Percentiles rank a stretch among this genome's conserved stretches.
phyloP scores from a whole-genome alignment of 345 rosid species.

The Syzygium jambos region DNA sequence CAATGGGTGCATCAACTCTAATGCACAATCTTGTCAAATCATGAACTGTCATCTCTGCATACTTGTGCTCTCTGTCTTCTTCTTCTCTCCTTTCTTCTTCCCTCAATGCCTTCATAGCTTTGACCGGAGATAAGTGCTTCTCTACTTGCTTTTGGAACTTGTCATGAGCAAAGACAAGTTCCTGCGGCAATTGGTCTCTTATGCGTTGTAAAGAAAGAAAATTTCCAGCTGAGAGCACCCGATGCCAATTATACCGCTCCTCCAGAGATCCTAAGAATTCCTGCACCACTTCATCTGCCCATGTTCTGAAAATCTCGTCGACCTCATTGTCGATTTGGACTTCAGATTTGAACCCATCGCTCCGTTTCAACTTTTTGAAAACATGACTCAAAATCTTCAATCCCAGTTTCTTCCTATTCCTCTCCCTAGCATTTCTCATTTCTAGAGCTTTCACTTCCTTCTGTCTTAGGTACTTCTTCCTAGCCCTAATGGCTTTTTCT shows the following conservation, averaged over 20 bases:
- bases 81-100: constrained; percentile 52
- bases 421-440: constrained; percentile 74
- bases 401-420: constrained; percentile 70
- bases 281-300: constrained; percentile 74
- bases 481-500: constrained; percentile 77
- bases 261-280: constrained; percentile 73
- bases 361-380: constrained; percentile 62
- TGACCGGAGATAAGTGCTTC: constrained; percentile 53
- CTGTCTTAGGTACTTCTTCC: constrained; percentile 81
- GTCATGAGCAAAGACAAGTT: constrained; percentile 71
- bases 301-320: constrained; percentile 42
- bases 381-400: constrained; percentile 63
- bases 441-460: constrained; percentile 73
- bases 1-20: constrained; percentile 78
- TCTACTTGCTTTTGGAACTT: constrained; percentile 74
- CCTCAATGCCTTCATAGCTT: constrained; percentile 51
- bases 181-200: constrained; percentile 67
- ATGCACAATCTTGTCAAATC: constrained; percentile 71
- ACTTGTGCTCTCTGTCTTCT: constrained; percentile 59
- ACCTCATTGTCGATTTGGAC: constrained; percentile 61
- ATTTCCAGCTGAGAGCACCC: constrained; percentile 67
- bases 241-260: constrained; percentile 74
- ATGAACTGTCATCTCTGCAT: constrained; percentile 57
- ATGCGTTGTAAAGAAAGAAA: constrained; percentile 72
- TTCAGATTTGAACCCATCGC: constrained; percentile 43